Base-by-base conservation (phyloP, 768 basidiomycete species). In the Candolleomyces efflorescens region DNA sequence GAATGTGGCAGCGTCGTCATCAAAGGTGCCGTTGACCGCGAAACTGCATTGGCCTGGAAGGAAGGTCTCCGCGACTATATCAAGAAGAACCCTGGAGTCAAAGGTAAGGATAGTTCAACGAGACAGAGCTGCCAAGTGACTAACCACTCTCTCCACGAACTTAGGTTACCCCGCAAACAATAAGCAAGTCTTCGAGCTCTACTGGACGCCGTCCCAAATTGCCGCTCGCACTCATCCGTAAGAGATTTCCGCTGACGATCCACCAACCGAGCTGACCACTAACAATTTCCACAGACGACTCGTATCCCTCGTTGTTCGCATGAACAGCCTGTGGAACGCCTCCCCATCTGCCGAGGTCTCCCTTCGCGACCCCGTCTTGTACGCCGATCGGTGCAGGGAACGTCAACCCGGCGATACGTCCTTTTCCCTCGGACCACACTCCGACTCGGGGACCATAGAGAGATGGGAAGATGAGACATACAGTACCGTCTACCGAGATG, bases 301-400 rank as follows among this genome's bases (percentile, higher is more conserved):
- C 9, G 73, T 87, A 10, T 75, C 76, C 3, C 73, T 43, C 41
- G 41, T 43, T 13, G 41, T 43, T 6, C 41, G 41, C 41, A 43
- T 43, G 41, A 43, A 43, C 41, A 17, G 5, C 17, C 41, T 90
- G 11, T 89, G 85, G 84, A 77, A 84, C 59, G 63, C 79, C 41
- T 73, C 81, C 2, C 77, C 1, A 60, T 64, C 27, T 68, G 43
- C 78, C 23, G 67, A 71, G 24, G 13, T 43, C 17, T 43, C 41
- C 5, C 41, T 43, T 5, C 62, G 70, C 10, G 82, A 77, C 3
- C 87, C 89, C 0, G 70, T 92, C n/a, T 82, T 84, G 0, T 92
- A 92, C 68, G 88, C 83, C 58, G 90, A 93, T 69, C 79, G 90
- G 5, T 71, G 92, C 11, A 79, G 89, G 2, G 88, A 91, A 47